Evolutionary conservation across 2,329 filamentous ascomycete genomes (phyloP), one percentile per base, ranked within the genome.

Genomic region (Cytospora piceae): DNA sequence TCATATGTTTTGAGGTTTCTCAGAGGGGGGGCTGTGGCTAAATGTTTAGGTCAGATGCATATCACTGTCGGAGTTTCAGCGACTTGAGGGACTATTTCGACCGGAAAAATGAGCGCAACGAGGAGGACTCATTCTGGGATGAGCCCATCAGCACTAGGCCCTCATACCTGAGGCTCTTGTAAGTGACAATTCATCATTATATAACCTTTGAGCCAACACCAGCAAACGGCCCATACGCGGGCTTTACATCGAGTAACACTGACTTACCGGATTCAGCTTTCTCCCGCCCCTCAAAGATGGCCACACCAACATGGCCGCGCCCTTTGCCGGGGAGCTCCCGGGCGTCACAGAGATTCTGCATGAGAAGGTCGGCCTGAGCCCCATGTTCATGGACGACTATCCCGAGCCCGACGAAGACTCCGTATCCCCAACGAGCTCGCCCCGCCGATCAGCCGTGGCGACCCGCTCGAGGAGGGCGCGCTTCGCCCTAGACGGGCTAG

Each of bases 131-230:
- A 42, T 62, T 61, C 46, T 58, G 63, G 63, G 58, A 65, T 24
- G 63, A 49, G 17, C 42, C 58, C 31, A 32, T 29, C 5, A 20
- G 11, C 12, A 39, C 31, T 12, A 42, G 34, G n/a, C 58, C 66
- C 34, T 51, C 58, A 3, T 60, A 59, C 29, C 52, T 68, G 52
- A 66, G 61, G 20, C 34, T 68, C n/a, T 68, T 68, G 66, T 68
- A 54, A 66, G 66, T 59, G 6, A 34, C 17, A 6, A 17, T 32
- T 22, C 4, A 15, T 7, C 22, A 4, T 9, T 2, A 31, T 49
- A 12, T 9, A 6, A 22, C 24, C 2, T 7, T 49, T 49, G n/a
- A 49, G 46, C 46, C 46, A 49, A 49, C 46, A 49, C 46, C 46
- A 49, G 24, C n/a, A 24, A 24, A 22, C 11, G 46, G 46, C 46